phyloP scores from a whole-genome alignment of 768 basidiomycete species.

The Melanogaster broomeanus region DNA sequence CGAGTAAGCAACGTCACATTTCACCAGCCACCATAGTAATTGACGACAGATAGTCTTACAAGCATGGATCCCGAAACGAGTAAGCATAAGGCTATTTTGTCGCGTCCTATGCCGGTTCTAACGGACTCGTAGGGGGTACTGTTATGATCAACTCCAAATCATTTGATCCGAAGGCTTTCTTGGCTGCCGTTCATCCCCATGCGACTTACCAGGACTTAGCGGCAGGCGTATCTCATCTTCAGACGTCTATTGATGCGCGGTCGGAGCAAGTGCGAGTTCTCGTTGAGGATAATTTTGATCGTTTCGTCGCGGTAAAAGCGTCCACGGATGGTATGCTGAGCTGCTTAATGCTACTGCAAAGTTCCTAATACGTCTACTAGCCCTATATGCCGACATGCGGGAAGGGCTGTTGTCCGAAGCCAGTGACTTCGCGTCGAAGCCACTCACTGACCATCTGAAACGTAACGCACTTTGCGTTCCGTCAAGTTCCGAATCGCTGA shows the following conservation, averaged over 20 bases:
- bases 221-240: slow-evolving; percentile 71
- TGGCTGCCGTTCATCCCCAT: slow-evolving; percentile 90
- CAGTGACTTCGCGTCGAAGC: slow-evolving; percentile 81
- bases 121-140: slow-evolving; percentile 58
- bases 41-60: slow-evolving; percentile 44
- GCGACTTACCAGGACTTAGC: slow-evolving; percentile 93
- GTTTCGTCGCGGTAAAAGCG: slow-evolving; percentile 96
- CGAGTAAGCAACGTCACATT: slow-evolving; percentile 47
- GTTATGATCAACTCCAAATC: slow-evolving; percentile 89
- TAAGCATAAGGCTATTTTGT: slow-evolving; percentile 30
- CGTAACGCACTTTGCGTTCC: slow-evolving; percentile 40
- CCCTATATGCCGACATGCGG: slow-evolving; percentile 89
- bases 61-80: slow-evolving; percentile 80
- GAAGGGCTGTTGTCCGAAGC: slow-evolving; percentile 77
- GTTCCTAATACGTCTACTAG: slow-evolving; percentile 41
- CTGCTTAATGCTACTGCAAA: background rate
- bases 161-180: slow-evolving; percentile 93
- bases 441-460: slow-evolving; percentile 83
- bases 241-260: slow-evolving; percentile 81
- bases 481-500: slow-evolving; percentile 5
- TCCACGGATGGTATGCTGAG: slow-evolving; percentile 80
- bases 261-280: slow-evolving; percentile 93
- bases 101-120: slow-evolving; percentile 6
- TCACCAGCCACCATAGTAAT: slow-evolving; percentile 2
- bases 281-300: slow-evolving; percentile 97